Evolutionary conservation across 352 stramenopile species (phyloP), one percentile per base, ranked within the genome.

Genomic region (Phytopythium delawarense): DNA sequence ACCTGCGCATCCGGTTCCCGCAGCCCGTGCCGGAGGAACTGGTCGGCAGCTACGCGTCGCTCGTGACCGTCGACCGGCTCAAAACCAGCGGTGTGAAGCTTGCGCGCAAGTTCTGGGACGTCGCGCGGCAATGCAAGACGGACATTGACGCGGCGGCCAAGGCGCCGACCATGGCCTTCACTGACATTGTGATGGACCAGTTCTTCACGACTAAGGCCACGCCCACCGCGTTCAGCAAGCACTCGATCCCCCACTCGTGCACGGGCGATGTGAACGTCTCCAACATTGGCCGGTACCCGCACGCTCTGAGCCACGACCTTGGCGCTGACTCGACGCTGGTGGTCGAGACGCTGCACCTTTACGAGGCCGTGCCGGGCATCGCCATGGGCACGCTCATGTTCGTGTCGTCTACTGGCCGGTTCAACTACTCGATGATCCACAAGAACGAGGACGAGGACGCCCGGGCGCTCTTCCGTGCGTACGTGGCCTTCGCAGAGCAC

Each of bases 361-460:
- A 84, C 60, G 79, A 74, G 56, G 75, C 75, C 20, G 62, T 79
- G 35, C 75, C 75, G 32, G 80, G 76, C 48, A 72, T 87, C n/a
- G 61, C 72, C 25, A 74, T 77, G 37, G 75, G 70, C 1, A 72
- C 70, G 15, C 72, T 81, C 53, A 61, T 84, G 32, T 82, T 79
- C 57, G 58, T 81, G 40, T 75, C 73, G 25, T 74, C 66, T 7
- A 70, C 78, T 25, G 70, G 69, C 49, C 66, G 53, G n/a, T 85
- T 88, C 61, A 79, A 85, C 64, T 88, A 88, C 58, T 76, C 78
- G 45, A 84, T 86, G 76, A 76, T 86, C 49, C 62, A 78, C 74
- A 88, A 88, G 62, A 59, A 79, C 50, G 64, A 81, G 55, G 51
- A 68, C 20, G 63, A 69, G 0, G 63, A 64, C 0, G 74, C 69